These are phyloP conservation scores for Achlya hypogyna DNA, from an alignment of 352 stramenopile genomes.

Conservation along the genomic window DNA sequence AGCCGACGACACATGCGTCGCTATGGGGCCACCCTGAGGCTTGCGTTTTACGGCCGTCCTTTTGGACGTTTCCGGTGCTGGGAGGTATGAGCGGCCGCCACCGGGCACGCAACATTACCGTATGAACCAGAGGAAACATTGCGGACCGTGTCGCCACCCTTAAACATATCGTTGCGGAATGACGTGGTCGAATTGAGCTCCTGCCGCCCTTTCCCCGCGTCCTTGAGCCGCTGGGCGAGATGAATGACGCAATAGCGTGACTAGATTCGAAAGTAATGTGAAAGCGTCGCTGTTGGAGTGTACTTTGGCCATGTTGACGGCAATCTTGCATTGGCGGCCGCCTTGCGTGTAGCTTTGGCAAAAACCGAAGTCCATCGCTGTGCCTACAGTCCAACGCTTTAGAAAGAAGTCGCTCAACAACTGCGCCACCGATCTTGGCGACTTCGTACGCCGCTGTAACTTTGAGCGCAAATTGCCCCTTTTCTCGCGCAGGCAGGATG, in stretches of 20 bases:
- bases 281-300: neutral
- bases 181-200: slow-evolving; percentile 67
- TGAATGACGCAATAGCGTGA: slow-evolving; percentile 72
- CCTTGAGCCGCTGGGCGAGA: slow-evolving; percentile 59
- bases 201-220: slow-evolving; percentile 55
- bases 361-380: slow-evolving; percentile 59
- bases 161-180: slow-evolving; percentile 58
- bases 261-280: slow-evolving; percentile 22
- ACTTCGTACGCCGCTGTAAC: slow-evolving; percentile 43
- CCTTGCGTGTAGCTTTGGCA: slow-evolving; percentile 57
- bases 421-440: slow-evolving; percentile 32
- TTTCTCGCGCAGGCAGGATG: slow-evolving; percentile 51
- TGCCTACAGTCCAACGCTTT: slow-evolving; percentile 28
- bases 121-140: slow-evolving; percentile 78
- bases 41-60: neutral
- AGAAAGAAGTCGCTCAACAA: too few species aligned
- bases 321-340: slow-evolving; percentile 54
- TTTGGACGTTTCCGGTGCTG: neutral
- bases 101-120: slow-evolving; percentile 1
- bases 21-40: neutral
- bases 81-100: neutral
- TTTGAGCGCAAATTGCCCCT: slow-evolving; percentile 75
- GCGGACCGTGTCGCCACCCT: slow-evolving; percentile 39
- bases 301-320: slow-evolving; percentile 67
- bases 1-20: neutral